A percentile compares a stretch with the other conserved stretches of the same genome.
These are phyloP conservation scores for Saturnispora besseyi DNA, from an alignment of 805 yeast genomes.

Conservation along the genomic window DNA sequence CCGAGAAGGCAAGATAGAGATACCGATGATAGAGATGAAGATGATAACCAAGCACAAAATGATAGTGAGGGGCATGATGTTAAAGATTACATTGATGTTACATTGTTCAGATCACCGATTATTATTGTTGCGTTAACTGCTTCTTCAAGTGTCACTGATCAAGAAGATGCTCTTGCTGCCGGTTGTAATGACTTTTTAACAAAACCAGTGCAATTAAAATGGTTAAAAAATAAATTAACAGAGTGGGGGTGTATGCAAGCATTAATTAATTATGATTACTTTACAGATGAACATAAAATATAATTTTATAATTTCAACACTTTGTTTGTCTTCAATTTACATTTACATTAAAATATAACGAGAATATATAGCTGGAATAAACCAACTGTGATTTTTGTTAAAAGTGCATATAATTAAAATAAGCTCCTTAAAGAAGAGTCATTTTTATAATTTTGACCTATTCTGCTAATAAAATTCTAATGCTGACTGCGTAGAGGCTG, in stretches of 20 bases:
- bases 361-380: not conserved
- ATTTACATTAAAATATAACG: not conserved
- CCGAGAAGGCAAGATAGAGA: constrained; percentile 11
- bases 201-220: constrained; percentile 87
- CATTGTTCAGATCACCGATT: constrained; percentile 83
- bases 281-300: constrained; percentile 40
- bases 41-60: not conserved
- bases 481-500: no score
- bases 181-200: constrained; percentile 97
- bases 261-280: constrained; percentile 86
- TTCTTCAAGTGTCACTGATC: constrained; percentile 73
- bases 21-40: constrained; percentile 9
- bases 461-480: no score
- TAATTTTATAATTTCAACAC: not conserved
- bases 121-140: constrained; percentile 97
- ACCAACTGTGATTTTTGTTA: not conserved
- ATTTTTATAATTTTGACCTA: no score
- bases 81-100: constrained; percentile 50
- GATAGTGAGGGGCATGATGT: not conserved
- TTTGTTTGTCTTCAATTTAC: not conserved
- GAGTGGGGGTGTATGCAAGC: constrained; percentile 99
- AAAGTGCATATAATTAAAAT: not conserved
- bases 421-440: no score
- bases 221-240: constrained; percentile 89
- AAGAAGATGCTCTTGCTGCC: constrained; percentile 85